These are phyloP conservation scores for Lumnitzera racemosa DNA, from an alignment of 345 rosid genomes.

Conservation along the genomic window DNA sequence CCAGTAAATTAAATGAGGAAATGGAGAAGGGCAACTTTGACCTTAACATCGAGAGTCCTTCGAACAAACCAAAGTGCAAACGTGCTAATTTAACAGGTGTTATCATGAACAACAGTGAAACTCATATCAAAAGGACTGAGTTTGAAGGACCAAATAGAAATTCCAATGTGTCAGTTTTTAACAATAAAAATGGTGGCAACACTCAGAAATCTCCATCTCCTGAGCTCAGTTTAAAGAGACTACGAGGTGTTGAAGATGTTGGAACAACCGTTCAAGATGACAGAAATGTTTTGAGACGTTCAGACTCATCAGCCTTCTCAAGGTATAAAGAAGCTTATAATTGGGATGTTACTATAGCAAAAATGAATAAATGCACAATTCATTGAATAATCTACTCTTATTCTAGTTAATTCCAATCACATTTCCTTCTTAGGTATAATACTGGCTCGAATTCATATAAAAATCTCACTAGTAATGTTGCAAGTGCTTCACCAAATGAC, in stretches of 20 bases:
- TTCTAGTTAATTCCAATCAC: not conserved
- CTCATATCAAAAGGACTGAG: slow-evolving; percentile 19
- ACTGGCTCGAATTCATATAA: slow-evolving; percentile 23
- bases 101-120: slow-evolving; percentile 14
- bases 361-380: slow-evolving; percentile 5
- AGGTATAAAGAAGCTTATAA: slow-evolving; percentile 32
- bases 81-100: slow-evolving; percentile 16
- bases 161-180: slow-evolving; percentile 25
- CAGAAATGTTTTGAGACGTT: slow-evolving; percentile 49
- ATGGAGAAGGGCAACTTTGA: slow-evolving; percentile 26
- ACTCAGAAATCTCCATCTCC: slow-evolving; percentile 33
- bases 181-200: slow-evolving; percentile 18
- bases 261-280: slow-evolving; percentile 31
- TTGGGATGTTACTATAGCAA: not conserved
- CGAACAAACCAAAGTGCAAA: slow-evolving; percentile 19
- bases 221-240: slow-evolving; percentile 37
- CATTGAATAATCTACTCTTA: not conserved
- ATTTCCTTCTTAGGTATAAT: slow-evolving; percentile 27
- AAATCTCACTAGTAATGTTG: slow-evolving; percentile 19
- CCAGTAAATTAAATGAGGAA: slow-evolving; percentile 15
- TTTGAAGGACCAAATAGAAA: slow-evolving; percentile 23
- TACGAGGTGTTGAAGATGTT: slow-evolving; percentile 26
- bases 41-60: slow-evolving; percentile 25
- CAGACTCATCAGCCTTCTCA: slow-evolving; percentile 65
- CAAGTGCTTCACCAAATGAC: slow-evolving; percentile 21